phyloP scores from a whole-genome alignment of 2,329 filamentous ascomycete genomes.

The Paecilomyces fulvus region DNA sequence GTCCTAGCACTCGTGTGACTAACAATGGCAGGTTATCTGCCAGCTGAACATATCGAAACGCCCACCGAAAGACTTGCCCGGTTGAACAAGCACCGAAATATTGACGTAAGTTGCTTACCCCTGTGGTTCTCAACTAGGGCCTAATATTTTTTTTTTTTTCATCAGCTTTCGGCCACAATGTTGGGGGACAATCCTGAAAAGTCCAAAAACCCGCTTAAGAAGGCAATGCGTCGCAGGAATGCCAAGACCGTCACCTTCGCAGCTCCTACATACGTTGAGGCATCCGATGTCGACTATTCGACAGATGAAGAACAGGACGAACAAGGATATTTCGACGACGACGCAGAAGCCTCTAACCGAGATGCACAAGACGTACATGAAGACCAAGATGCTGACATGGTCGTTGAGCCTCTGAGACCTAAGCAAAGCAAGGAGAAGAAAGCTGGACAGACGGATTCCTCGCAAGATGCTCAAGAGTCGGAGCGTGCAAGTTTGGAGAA shows the following conservation, averaged over 20 bases:
- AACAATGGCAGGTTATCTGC: slow-evolving; percentile 66
- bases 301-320: slow-evolving; percentile 62
- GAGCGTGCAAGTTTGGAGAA: slow-evolving; percentile 28
- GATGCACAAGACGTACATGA: slow-evolving; percentile 24
- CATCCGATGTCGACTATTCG: slow-evolving; percentile 79
- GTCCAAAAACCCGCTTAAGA: slow-evolving; percentile 72
- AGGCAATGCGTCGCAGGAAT: slow-evolving; percentile 72
- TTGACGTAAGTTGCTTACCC: slow-evolving; percentile 60
- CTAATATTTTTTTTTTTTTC: slow-evolving; percentile 11
- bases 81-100: slow-evolving; percentile 95
- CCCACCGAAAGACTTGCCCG: slow-evolving; percentile 89
- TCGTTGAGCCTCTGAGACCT: slow-evolving; percentile 37
- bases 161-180: slow-evolving; percentile 60
- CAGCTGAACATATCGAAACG: slow-evolving; percentile 96
- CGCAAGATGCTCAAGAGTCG: slow-evolving; percentile 15
- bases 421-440: slow-evolving; percentile 32
- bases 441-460: slow-evolving; percentile 15
- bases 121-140: background rate
- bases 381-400: slow-evolving; percentile 29
- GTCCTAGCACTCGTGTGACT: slow-evolving; percentile 38
- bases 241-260: slow-evolving; percentile 82
- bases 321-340: slow-evolving; percentile 38
- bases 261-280: slow-evolving; percentile 77
- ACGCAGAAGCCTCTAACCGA: slow-evolving; percentile 32
- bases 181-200: slow-evolving; percentile 68